Base-by-base conservation (phyloP, 108 stramenopile species). In the Cyclotella baltica region DNA sequence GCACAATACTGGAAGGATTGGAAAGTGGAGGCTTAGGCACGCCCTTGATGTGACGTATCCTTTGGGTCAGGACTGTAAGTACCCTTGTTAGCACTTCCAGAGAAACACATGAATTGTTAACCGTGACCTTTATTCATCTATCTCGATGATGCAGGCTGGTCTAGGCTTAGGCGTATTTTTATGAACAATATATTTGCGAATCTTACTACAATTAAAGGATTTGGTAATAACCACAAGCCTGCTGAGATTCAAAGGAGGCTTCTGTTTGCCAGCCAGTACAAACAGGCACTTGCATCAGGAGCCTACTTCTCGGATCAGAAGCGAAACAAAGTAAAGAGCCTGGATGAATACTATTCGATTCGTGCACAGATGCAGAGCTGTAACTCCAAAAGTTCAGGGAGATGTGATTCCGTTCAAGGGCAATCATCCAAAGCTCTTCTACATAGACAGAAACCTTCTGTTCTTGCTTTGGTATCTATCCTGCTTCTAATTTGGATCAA, bases 271-370 rank as follows among this genome's bases (percentile, higher is more conserved):
- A 63, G 53, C 29, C 31, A 53, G 4, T 74, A 74, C 50, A 43
- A 34, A 20, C 46, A 74, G 31, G 73, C 51, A 25, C 62, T 74
- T 29, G 73, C 61, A 34, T 63, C 73, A 34, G 62, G 62, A 64
- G 51, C n/a, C 18, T 51, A 38, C n/a, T 53, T 53, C 46, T 48
- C 62, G 29, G 62, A 64, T 33, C 47, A 53, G 51, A 74, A 27
- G 62, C 47, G 73, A 19, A 64, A 74, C 36, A 61, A 62, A 25
- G 47, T 74, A 33, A 74, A 74, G 37, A 50, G 61, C 22, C 73
- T 74, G 27, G 73, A 74, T 53, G 73, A 74, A 36, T 74, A 74
- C 50, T 74, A 74, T 33, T 47, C 34, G 47, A 74, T 74, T 47
- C 62, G 73, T 62, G 73, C 63, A 23, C 27, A 72, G n/a, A 72